Evolutionary conservation across 2,329 filamentous ascomycete genomes (phyloP).

Genomic region (Sclerotinia minor): DNA sequence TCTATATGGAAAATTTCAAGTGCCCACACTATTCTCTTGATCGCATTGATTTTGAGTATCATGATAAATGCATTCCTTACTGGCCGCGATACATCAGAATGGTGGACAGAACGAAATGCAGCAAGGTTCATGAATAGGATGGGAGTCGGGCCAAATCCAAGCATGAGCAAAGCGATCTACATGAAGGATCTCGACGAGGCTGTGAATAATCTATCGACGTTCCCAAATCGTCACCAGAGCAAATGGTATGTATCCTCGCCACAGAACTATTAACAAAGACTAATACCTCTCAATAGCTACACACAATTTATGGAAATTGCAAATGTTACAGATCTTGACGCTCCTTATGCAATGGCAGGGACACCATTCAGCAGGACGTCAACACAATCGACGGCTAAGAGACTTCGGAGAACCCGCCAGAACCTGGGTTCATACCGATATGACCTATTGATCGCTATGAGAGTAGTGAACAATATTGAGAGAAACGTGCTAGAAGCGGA

Average conservation of each 20-base stretch:
- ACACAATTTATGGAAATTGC: constrained; percentile 61
- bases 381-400: constrained; percentile 56
- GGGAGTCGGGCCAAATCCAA: constrained; percentile 73
- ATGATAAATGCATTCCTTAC: constrained; percentile 74
- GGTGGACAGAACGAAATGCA: constrained; percentile 84
- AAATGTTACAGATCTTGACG: constrained; percentile 58
- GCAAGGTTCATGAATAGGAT: constrained; percentile 77
- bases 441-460: constrained; percentile 85
- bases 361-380: constrained; percentile 49
- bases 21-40: constrained; percentile 73
- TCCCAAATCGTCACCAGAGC: constrained; percentile 45
- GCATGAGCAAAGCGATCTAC: constrained; percentile 86
- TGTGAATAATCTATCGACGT: constrained; percentile 34
- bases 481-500: constrained; percentile 81
- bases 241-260: constrained; percentile 47
- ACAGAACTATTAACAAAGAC: background rate
- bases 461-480: constrained; percentile 87
- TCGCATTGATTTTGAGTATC: constrained; percentile 66
- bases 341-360: constrained; percentile 55
- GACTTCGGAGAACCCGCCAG: constrained; percentile 78
- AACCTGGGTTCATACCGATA: constrained; percentile 82
- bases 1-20: constrained; percentile 67
- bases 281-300: constrained; percentile 48
- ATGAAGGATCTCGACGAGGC: constrained; percentile 75
- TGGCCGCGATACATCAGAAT: constrained; percentile 69